phyloP scores from a whole-genome alignment of 179 eudicot species.

The Beta lomatogona region DNA sequence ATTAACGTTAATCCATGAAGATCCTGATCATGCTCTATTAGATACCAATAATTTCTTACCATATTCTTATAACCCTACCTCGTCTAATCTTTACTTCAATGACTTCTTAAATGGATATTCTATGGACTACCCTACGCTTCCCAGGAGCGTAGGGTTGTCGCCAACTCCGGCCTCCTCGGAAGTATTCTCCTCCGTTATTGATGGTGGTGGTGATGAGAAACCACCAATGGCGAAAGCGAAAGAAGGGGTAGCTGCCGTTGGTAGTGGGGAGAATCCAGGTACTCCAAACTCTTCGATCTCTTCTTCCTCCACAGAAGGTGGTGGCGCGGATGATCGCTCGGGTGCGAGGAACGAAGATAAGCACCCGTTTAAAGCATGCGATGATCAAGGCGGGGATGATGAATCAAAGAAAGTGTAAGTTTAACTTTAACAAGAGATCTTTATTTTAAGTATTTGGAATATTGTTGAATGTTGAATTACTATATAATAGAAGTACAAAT shows the following conservation, averaged over 20 bases:
- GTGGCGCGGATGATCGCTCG: constrained; percentile 37
- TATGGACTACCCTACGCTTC: constrained; percentile 35
- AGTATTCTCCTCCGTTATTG: constrained; percentile 31
- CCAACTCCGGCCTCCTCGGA: constrained; percentile 31
- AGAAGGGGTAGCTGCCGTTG: constrained; percentile 22
- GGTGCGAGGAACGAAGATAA: constrained; percentile 35
- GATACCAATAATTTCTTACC: constrained; percentile 22
- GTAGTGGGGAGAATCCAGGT: constrained; percentile 28
- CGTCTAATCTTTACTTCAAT: not conserved
- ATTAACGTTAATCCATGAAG: constrained; percentile 19
- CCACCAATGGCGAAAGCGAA: constrained; percentile 19
- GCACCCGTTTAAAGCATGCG: constrained; percentile 28
- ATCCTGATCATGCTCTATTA: constrained; percentile 21
- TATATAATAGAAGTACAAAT: not conserved
- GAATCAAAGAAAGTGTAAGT: constrained; percentile 68
- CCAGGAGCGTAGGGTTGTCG: constrained; percentile 42
- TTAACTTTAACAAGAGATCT: not conserved
- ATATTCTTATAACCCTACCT: constrained; percentile 21
- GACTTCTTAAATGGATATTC: constrained; percentile 54
- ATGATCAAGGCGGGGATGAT: constrained; percentile 54
- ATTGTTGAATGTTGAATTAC: not conserved
- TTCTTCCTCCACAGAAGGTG: constrained; percentile 63
- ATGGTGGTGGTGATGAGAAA: constrained; percentile 27
- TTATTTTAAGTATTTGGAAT: not conserved
- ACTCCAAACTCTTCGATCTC: constrained; percentile 74